Percentiles rank a stretch among this genome's conserved stretches.
phyloP scores from a whole-genome alignment of 2,329 filamentous ascomycete species.

The Metarhizium sp. region DNA sequence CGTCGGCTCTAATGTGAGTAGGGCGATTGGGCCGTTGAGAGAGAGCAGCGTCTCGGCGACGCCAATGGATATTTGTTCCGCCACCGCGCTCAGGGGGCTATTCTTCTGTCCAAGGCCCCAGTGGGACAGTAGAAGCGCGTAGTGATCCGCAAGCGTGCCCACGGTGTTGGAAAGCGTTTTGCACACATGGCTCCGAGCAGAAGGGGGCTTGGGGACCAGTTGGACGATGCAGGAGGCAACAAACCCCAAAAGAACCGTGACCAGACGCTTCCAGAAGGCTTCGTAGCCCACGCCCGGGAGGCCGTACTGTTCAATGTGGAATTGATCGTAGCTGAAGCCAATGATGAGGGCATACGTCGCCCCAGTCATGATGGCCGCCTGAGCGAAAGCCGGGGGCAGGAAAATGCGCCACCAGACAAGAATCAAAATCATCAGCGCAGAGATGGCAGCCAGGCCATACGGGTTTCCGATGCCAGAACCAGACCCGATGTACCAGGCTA shows the following conservation, averaged over 20 bases:
- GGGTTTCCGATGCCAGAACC: conserved; percentile 36
- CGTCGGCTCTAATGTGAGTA: conserved; percentile 18
- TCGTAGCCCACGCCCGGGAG: conserved; percentile 35
- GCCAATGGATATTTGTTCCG: conserved; percentile 19
- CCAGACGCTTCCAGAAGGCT: conserved; percentile 36
- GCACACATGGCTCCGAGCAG: conserved; percentile 32
- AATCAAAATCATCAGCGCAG: conserved; percentile 26
- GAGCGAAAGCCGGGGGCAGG: conserved; percentile 16
- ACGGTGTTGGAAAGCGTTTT: conserved; percentile 33
- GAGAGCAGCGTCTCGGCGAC: conserved; percentile 12
- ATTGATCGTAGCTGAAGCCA: conserved; percentile 36
- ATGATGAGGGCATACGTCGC: conserved; percentile 32
- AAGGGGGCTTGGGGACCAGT: conserved; percentile 35
- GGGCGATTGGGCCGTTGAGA: conserved; percentile 8
- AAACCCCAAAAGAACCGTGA: conserved; percentile 34
- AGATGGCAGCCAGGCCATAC: conserved; percentile 37
- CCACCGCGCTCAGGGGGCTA: conserved; percentile 19
- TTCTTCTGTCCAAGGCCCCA: conserved; percentile 25
- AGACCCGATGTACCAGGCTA: conserved; percentile 42
- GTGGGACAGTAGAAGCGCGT: conserved; percentile 27
- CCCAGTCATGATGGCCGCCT: conserved; percentile 20
- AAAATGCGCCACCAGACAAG: conserved; percentile 25
- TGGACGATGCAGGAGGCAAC: conserved; percentile 32
- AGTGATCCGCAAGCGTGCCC: conserved; percentile 34
- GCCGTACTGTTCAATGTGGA: conserved; percentile 32